Base-by-base conservation (phyloP, 2,329 filamentous ascomycete genomes). In the Aspergillus intermedius region DNA sequence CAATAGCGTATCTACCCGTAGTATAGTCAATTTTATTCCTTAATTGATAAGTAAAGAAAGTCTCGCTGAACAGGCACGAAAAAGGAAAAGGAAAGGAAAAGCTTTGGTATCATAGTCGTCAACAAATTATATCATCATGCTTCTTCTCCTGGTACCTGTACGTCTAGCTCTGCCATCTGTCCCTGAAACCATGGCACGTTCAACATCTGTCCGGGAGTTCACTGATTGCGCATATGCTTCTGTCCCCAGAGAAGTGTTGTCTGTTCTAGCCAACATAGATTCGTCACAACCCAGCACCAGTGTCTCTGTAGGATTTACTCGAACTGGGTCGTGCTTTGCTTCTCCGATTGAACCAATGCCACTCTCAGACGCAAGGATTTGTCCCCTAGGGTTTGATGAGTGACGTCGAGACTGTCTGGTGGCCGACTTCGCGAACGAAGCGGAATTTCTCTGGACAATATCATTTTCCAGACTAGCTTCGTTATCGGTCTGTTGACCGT, bases 111-210 rank as follows among this genome's bases (percentile, higher is more conserved):
- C 44, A 43, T 15, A 30, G 25, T 30, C 10, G 25, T 30, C 25
- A 30, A 30, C 34, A 9, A 21, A 10, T 51, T 48, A 71, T 42
- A 71, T 51, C 64, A 72, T 68, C 67, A 70, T 72, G 49, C 68
- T 72, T 51, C 59, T 66, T 52, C 69, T 62, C 46, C 69, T 60
- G 25, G 64, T 58, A 17, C 59, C 59, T 42, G 58, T 57, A n/a
- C 67, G 62, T 42, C 51, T 60, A 22, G 44, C 41, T 46, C 42
- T 51, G n/a, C 46, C 42, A 45, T 55, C 53, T n/a, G 50, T 51
- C 43, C 47, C 40, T 19, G 42, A 32, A 17, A 28, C 25, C 19
- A 9, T 8, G 21, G 42, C 13, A 12, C 23, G 41, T 15, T 25
- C 41, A 21, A n/a, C 19, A 13, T 13, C 40, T n/a, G 19, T 9